Evolutionary conservation across 164 flowering plant genomes (phyloP).

Genomic region (Dillenia suffruticosa): DNA sequence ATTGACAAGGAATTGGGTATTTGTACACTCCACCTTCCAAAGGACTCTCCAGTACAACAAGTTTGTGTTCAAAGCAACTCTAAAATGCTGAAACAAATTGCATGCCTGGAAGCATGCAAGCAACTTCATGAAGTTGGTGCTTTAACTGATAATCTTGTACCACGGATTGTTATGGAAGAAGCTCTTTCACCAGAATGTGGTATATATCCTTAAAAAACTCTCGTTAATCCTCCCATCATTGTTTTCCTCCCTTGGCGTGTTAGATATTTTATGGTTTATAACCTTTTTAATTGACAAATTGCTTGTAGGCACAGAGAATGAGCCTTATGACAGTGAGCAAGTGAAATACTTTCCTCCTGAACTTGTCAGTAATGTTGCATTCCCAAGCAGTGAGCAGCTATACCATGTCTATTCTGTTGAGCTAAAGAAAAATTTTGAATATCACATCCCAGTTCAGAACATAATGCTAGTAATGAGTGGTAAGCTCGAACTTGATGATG

Average conservation of each 20-base stretch:
- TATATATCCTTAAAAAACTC: constrained; percentile 15
- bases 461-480: constrained; percentile 44
- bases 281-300: not conserved
- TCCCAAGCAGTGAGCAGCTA: constrained; percentile 4
- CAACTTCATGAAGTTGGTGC: constrained; percentile 69
- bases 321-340: constrained; percentile 36
- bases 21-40: constrained; percentile 68
- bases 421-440: constrained; percentile 32
- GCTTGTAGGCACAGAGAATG: constrained; percentile 28
- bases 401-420: constrained; percentile 57
- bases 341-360: constrained; percentile 54
- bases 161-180: constrained; percentile 50
- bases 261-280: not conserved
- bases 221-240: not conserved
- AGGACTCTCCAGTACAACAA: constrained; percentile 58
- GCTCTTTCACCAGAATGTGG: constrained; percentile 32
- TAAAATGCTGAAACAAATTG: constrained; percentile 47
- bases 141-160: constrained; percentile 74
- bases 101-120: constrained; percentile 81
- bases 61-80: constrained; percentile 38
- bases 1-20: constrained; percentile 31
- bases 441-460: constrained; percentile 35
- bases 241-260: not conserved
- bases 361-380: constrained; percentile 26
- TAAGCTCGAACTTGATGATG: constrained; percentile 38